Evolutionary conservation across 306 rosid genomes (phyloP).

Genomic region (Echinosophora koreensis): DNA sequence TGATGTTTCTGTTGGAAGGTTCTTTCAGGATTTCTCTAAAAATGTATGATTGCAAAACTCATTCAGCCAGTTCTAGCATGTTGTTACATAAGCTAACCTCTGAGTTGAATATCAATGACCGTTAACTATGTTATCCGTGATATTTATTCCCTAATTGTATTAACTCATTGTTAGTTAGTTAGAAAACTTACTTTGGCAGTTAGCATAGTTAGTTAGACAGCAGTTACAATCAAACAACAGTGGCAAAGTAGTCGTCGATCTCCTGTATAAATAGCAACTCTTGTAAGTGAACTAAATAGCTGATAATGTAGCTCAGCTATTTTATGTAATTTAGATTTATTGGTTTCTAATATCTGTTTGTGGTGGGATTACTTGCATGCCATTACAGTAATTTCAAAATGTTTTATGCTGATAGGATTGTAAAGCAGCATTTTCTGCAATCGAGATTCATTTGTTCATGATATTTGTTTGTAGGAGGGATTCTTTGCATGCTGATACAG

Average conservation of each 20-base stretch:
- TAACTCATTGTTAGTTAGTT: too few species aligned
- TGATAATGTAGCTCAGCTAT: background rate
- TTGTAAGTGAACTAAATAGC: too few species aligned
- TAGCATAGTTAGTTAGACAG: too few species aligned
- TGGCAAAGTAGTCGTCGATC: too few species aligned
- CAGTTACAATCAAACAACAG: too few species aligned
- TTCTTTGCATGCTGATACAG: constrained; percentile 5
- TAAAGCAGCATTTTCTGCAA: background rate
- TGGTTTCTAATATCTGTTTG: background rate
- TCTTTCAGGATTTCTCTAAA: constrained; percentile 8
- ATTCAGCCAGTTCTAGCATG: constrained; percentile 19
- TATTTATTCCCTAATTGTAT: too few species aligned
- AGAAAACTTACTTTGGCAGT: too few species aligned
- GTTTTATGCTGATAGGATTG: too few species aligned
- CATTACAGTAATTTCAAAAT: background rate
- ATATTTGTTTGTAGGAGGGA: background rate
- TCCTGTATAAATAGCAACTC: too few species aligned
- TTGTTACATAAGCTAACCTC: background rate
- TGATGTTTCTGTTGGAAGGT: background rate
- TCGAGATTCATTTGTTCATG: background rate
- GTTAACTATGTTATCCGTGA: background rate
- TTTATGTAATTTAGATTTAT: background rate
- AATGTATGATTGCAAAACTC: constrained; percentile 10
- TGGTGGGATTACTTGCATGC: constrained; percentile 15
- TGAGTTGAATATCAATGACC: constrained; percentile 16